Percentiles rank a stretch among this genome's conserved stretches.
Evolutionary conservation across 176 grass and related monocot species (phyloP).

Genomic region (Eleusine coracana): DNA sequence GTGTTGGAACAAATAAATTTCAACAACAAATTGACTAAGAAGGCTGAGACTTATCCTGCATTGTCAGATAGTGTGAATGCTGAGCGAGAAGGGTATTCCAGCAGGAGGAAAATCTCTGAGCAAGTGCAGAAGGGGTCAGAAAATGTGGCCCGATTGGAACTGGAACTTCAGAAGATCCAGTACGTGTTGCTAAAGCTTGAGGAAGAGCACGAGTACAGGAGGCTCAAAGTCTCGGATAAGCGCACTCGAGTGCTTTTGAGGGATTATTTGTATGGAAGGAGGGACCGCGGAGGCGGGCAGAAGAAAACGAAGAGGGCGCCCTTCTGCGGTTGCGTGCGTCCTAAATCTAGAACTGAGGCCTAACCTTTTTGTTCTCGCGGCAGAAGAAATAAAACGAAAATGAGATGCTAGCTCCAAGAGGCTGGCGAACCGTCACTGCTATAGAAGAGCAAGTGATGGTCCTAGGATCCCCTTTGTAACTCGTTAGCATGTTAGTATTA

Average conservation of each 20-base stretch:
- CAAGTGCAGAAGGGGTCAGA: slow-evolving; percentile 70
- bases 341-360: slow-evolving; percentile 50
- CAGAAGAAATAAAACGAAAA: slow-evolving; percentile 30
- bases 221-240: slow-evolving; percentile 55
- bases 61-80: slow-evolving; percentile 41
- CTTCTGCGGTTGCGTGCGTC: slow-evolving; percentile 81
- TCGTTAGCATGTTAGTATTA: slow-evolving; percentile 39
- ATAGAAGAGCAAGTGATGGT: slow-evolving; percentile 22
- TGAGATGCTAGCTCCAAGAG: slow-evolving; percentile 21
- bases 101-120: slow-evolving; percentile 65
- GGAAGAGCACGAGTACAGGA: slow-evolving; percentile 67
- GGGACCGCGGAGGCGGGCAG: slow-evolving; percentile 36
- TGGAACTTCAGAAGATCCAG: slow-evolving; percentile 89
- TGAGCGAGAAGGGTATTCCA: slow-evolving; percentile 59
- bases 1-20: slow-evolving; percentile 70
- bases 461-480: slow-evolving; percentile 36
- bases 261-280: slow-evolving; percentile 94
- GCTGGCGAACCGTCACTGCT: slow-evolving; percentile 14
- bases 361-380: slow-evolving; percentile 34
- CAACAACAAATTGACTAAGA: slow-evolving; percentile 67
- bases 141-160: slow-evolving; percentile 69
- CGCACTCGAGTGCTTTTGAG: slow-evolving; percentile 70
- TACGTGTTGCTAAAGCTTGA: slow-evolving; percentile 85
- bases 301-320: slow-evolving; percentile 56
- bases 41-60: slow-evolving; percentile 58